Conservation (phyloP, 2,329 filamentous ascomycete genomes). For the Fusarium ambrosium region DNA sequence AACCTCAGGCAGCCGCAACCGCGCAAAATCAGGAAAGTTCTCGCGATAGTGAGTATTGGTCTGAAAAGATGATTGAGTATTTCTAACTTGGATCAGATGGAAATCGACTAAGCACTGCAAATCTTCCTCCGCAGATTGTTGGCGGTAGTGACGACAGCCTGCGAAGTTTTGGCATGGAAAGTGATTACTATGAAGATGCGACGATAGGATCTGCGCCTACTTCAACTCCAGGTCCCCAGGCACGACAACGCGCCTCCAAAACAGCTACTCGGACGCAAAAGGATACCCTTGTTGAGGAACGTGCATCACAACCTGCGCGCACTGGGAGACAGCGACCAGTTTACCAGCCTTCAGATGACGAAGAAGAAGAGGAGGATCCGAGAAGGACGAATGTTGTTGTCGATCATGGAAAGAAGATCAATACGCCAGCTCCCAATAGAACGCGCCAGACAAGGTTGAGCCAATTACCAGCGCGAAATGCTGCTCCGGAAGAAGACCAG, state of each 20-base stretch:
- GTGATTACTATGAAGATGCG: conserved; percentile 54
- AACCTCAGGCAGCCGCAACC: conserved; percentile 8
- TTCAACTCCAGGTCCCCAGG: conserved; percentile 9
- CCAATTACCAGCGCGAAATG: neutral
- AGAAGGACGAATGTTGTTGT: neutral
- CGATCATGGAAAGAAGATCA: conserved; percentile 20
- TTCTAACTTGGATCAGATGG: conserved; percentile 22
- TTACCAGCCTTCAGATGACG: conserved; percentile 5
- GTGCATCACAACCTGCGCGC: conserved; percentile 6
- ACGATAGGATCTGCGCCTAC: conserved; percentile 51
- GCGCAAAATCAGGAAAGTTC: conserved; percentile 43
- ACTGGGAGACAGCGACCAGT: neutral
- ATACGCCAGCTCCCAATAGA: conserved; percentile 40
- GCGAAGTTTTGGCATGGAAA: conserved; percentile 55
- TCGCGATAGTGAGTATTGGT: conserved; percentile 24
- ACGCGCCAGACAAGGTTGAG: conserved; percentile 11
- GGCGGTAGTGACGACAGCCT: conserved; percentile 50
- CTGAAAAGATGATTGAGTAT: neutral
- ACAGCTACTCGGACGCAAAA: neutral
- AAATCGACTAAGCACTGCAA: neutral
- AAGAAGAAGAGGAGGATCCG: conserved; percentile 12
- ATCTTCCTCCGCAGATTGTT: conserved; percentile 6
- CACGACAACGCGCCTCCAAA: conserved; percentile 3
- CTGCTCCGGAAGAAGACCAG: neutral
- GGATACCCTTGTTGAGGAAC: conserved; percentile 4